These are phyloP conservation scores for Malassezia nana DNA, from an alignment of 1,284 basidiomycete genomes.

Conservation along the genomic window DNA sequence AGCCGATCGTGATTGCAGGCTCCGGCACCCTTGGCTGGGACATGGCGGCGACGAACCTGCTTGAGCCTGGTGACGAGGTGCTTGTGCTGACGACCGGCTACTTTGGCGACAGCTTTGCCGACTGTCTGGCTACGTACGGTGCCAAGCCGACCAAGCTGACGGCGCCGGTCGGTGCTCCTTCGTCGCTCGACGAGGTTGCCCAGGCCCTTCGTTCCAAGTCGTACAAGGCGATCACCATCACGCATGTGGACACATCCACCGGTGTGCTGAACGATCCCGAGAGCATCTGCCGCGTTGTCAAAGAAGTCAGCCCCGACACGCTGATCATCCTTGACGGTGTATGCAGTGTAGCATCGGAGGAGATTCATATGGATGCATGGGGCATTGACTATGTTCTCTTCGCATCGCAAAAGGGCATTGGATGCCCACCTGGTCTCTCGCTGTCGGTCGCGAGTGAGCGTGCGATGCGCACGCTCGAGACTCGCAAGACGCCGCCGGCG, in stretches of 20 bases:
- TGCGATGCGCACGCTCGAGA: constrained; percentile 67
- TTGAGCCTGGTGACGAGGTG: constrained; percentile 66
- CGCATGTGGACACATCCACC: constrained; percentile 61
- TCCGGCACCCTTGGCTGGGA: constrained; percentile 89
- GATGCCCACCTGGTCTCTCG: constrained; percentile 85
- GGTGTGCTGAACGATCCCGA: constrained; percentile 78
- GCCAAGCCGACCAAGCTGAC: constrained; percentile 77
- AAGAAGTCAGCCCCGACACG: constrained; percentile 71
- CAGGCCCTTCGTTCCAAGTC: constrained; percentile 66
- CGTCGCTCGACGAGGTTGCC: constrained; percentile 59
- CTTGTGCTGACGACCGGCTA: constrained; percentile 60
- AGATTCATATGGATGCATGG: constrained; percentile 88
- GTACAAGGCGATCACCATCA: constrained; percentile 84
- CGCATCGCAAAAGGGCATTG: constrained; percentile 89
- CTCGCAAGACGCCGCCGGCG: constrained; percentile 61
- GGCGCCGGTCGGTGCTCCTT: constrained; percentile 70
- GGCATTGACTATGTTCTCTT: constrained; percentile 78
- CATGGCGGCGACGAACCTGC: constrained; percentile 58
- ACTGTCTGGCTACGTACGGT: constrained; percentile 63
- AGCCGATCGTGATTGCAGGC: constrained; percentile 71
- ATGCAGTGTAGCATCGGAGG: constrained; percentile 89
- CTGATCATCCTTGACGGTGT: constrained; percentile 82
- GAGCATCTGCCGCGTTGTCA: constrained; percentile 65
- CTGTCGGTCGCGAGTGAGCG: constrained; percentile 70
- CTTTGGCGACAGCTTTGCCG: constrained; percentile 46